Evolutionary conservation across 2,329 filamentous ascomycete species (phyloP), one percentile per base, ranked within the genome.

Genomic region (Drechslerella stenobrocha): DNA sequence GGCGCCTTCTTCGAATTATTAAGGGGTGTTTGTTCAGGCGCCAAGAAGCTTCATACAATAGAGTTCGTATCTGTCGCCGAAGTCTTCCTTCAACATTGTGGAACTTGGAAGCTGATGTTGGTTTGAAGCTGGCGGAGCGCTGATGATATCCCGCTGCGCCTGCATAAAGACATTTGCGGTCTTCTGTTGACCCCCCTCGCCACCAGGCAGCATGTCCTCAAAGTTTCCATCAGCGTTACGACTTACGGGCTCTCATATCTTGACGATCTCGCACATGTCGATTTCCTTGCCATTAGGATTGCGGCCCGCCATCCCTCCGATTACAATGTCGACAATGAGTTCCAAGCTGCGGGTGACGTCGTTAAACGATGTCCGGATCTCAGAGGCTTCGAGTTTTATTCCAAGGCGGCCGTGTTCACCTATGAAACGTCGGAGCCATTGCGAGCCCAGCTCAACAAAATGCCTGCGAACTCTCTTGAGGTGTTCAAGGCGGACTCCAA

Each of bases 301-400:
- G 52, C 52, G 4, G 42, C 47, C 5, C 9, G 32, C 5, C 23
- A 34, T 15, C 53, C 48, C 22, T 28, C 23, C n/a, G 40, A 57
- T 18, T 55, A 58, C 7, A 30, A 66, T 37, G 47, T 40, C 4
- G 30, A 26, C 22, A 20, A 44, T 13, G 52, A 66, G n/a, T 58
- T 66, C 47, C 48, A 28, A 8, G 47, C 46, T 18, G 48, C 61
- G 1, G 61, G 61, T 2, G 47, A 50, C 42, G 61, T 55, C 3
- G 28, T 66, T 2, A 40, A 46, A 11, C 61, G 61, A 1, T 66
- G 61, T 45, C 61, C 61, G 0, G 32, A 37, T 18, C 44, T 66
- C 42, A 66, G 37, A 34, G 61, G 61, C 4, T 66, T 66, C 22
- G 61, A 66, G 52, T 66, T 66, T 23, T 66, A 66, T 28, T 66